phyloP scores from a whole-genome alignment of 2,329 filamentous ascomycete species.

The Fusarium stilboides region DNA sequence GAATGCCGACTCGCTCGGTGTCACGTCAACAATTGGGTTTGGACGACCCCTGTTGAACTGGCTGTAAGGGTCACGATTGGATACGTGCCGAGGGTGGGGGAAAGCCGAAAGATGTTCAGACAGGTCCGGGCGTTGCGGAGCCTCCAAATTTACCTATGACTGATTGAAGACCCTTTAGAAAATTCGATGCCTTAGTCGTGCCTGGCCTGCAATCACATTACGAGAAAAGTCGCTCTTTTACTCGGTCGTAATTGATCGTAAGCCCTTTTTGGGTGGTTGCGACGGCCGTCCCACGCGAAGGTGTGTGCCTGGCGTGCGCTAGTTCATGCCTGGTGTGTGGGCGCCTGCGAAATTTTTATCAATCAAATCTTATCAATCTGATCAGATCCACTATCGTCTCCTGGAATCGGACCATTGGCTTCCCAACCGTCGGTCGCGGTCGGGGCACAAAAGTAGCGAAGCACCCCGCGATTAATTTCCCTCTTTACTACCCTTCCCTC shows the following conservation, averaged over 20 bases:
- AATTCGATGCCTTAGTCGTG: conserved; percentile 25
- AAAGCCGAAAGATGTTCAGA: neutral
- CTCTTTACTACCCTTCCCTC: conserved; percentile 29
- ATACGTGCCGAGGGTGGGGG: conserved; percentile 16
- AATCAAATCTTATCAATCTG: conserved; percentile 67
- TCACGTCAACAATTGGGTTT: conserved; percentile 18
- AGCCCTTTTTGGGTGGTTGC: conserved; percentile 12
- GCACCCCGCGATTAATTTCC: conserved; percentile 50
- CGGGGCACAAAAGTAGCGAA: conserved; percentile 50
- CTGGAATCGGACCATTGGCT: conserved; percentile 55
- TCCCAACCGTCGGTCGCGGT: conserved; percentile 46
- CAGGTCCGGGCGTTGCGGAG: conserved; percentile 31
- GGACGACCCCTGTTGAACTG: conserved; percentile 3
- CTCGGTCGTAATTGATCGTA: conserved; percentile 34
- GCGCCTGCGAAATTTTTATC: conserved; percentile 56
- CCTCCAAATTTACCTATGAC: conserved; percentile 24
- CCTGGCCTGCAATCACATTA: conserved; percentile 29
- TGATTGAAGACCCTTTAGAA: conserved; percentile 23
- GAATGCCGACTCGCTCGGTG: conserved; percentile 9
- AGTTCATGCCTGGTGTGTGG: conserved; percentile 43
- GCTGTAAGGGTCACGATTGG: conserved; percentile 9
- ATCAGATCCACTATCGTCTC: conserved; percentile 56
- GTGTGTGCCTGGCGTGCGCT: conserved; percentile 34
- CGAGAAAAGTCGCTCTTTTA: conserved; percentile 26
- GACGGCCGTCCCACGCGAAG: neutral